phyloP scores from a whole-genome alignment of 805 yeast genomes.

The Pichia nanzhaoensis region DNA sequence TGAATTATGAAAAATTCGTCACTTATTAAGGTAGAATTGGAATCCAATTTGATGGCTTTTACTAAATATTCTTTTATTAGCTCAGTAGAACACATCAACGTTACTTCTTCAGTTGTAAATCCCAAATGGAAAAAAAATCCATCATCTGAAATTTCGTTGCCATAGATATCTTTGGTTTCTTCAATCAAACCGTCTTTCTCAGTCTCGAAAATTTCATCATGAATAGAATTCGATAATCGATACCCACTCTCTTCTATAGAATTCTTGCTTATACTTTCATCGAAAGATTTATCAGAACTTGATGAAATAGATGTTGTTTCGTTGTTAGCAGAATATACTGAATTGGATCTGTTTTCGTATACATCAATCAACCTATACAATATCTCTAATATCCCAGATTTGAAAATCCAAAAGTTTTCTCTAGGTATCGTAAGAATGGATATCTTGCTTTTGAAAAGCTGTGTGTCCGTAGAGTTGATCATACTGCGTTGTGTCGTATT shows the following conservation, averaged over 20 bases:
- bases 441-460: constrained; percentile 21
- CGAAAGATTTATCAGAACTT: constrained; percentile 11
- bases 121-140: constrained; percentile 53
- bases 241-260: not conserved
- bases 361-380: constrained; percentile 33
- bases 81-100: constrained; percentile 44
- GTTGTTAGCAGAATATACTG: constrained; percentile 6
- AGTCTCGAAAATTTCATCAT: too few relatives aligned
- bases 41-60: constrained; percentile 34
- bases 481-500: not conserved
- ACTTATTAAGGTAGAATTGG: constrained; percentile 34
- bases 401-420: constrained; percentile 45
- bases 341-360: constrained; percentile 16
- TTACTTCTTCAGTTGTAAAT: constrained; percentile 56
- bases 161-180: constrained; percentile 1
- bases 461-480: constrained; percentile 9
- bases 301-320: constrained; percentile 13
- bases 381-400: constrained; percentile 43
- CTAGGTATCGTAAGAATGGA: constrained; percentile 49
- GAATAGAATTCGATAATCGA: constrained; percentile 7
- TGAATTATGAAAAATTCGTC: constrained; percentile 47
- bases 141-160: constrained; percentile 29
- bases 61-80: constrained; percentile 35
- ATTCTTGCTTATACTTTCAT: not conserved
- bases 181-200: not conserved